These are phyloP conservation scores for Arthromyces matolae DNA, from an alignment of 768 basidiomycete genomes.

Conservation along the genomic window DNA sequence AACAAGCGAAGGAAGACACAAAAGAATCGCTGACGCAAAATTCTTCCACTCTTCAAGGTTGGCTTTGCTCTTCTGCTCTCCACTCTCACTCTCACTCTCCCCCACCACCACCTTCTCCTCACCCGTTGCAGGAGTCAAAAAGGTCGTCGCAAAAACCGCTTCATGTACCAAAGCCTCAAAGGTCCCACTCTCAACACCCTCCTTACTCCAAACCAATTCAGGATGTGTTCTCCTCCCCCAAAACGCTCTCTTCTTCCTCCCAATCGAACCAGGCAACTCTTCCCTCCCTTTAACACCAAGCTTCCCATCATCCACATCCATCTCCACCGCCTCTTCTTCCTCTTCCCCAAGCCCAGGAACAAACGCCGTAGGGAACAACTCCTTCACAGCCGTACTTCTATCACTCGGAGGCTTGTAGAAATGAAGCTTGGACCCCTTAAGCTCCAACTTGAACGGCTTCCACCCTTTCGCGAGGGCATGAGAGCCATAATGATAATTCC, in stretches of 20 bases:
- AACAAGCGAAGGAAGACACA: slow-evolving; percentile 56
- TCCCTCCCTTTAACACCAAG: slow-evolving; percentile 28
- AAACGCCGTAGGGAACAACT: slow-evolving; percentile 67
- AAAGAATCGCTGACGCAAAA: slow-evolving; percentile 58
- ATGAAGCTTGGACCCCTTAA: slow-evolving; percentile 82
- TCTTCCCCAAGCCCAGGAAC: slow-evolving; percentile 54
- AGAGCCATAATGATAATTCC: slow-evolving; percentile 27
- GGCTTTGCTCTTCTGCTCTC: slow-evolving; percentile 3
- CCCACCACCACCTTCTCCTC: slow-evolving; percentile 11
- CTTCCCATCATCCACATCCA: slow-evolving; percentile 16
- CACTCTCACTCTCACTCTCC: too few species aligned
- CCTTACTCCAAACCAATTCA: slow-evolving; percentile 46
- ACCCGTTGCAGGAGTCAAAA: slow-evolving; percentile 24
- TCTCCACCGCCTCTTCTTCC: slow-evolving; percentile 25
- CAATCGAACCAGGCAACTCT: slow-evolving; percentile 18
- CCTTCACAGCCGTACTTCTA: slow-evolving; percentile 57
- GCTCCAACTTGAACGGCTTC: slow-evolving; percentile 83
- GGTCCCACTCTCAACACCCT: slow-evolving; percentile 57
- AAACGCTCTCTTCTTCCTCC: slow-evolving; percentile 63
- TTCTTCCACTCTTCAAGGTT: slow-evolving; percentile 54
- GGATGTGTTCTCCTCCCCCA: slow-evolving; percentile 80
- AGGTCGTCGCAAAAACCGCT: slow-evolving; percentile 73
- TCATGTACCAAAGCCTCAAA: slow-evolving; percentile 82
- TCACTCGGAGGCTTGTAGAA: slow-evolving; percentile 85
- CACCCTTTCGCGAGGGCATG: slow-evolving; percentile 59